Conservation (phyloP, 2,329 filamentous ascomycete species). For the Botryotinia globosa region DNA sequence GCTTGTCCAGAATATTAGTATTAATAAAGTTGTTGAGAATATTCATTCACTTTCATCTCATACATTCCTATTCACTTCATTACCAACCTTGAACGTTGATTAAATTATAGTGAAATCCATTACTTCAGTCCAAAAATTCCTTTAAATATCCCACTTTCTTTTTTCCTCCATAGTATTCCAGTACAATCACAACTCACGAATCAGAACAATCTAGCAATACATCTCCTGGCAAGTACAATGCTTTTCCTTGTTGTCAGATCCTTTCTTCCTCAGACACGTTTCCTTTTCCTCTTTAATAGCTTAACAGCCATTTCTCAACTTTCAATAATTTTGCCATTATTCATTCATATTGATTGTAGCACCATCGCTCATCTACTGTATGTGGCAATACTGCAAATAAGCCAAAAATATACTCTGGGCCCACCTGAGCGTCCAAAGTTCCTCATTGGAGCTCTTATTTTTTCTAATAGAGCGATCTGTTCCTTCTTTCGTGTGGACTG, state of each 20-base stretch:
- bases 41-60: conserved; percentile 11
- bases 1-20: not conserved
- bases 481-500: not conserved
- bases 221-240: not conserved
- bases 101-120: not conserved
- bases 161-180: not conserved
- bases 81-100: not conserved
- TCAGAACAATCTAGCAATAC: not conserved
- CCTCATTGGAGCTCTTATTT: not conserved
- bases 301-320: not conserved
- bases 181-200: not conserved
- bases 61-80: conserved; percentile 4
- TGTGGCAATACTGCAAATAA: not conserved
- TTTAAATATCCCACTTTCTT: not conserved
- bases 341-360: not conserved
- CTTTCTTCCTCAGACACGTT: not conserved
- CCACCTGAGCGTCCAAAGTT: not conserved
- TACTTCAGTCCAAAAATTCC: not conserved
- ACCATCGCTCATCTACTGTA: not conserved
- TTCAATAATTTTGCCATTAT: not conserved
- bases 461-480: not conserved
- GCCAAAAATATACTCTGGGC: not conserved
- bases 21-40: not conserved
- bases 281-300: not conserved
- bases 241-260: not conserved